Conservation (phyloP, 371 early-diverging fungal species). For the Rhizopus delemar region DNA sequence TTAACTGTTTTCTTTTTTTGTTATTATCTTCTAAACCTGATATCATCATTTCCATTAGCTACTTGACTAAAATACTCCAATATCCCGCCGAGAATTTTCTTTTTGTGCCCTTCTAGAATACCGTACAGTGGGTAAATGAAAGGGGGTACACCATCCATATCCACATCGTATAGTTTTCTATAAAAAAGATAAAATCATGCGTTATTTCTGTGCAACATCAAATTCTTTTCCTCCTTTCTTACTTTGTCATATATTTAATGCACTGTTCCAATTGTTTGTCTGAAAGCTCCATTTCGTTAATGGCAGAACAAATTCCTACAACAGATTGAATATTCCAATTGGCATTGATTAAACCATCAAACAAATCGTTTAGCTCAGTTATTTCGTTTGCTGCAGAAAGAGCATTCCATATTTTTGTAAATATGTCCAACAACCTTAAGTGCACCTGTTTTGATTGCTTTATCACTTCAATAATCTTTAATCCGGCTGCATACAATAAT, state of each 20-base stretch:
- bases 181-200: background rate
- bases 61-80: slow-evolving; percentile 17
- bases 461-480: slow-evolving; percentile 19
- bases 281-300: slow-evolving; percentile 56
- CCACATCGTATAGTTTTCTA: slow-evolving; percentile 53
- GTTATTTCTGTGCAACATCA: background rate
- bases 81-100: slow-evolving; percentile 18
- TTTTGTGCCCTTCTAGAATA: slow-evolving; percentile 48
- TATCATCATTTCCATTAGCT: background rate
- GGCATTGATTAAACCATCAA: slow-evolving; percentile 38
- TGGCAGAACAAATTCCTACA: slow-evolving; percentile 45
- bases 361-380: slow-evolving; percentile 28
- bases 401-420: slow-evolving; percentile 47
- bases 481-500: slow-evolving; percentile 19
- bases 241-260: slow-evolving; percentile 39
- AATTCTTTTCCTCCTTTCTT: background rate
- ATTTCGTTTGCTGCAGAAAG: slow-evolving; percentile 35
- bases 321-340: slow-evolving; percentile 47
- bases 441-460: slow-evolving; percentile 38
- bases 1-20: background rate
- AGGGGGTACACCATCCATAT: slow-evolving; percentile 58
- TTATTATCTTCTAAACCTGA: slow-evolving; percentile 1
- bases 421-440: slow-evolving; percentile 44
- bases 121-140: slow-evolving; percentile 57
- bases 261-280: slow-evolving; percentile 40